A percentile compares a stretch with the other conserved stretches of the same genome.
phyloP scores from a whole-genome alignment of 2,329 filamentous ascomycete genomes.

The Cladosporium oxysporum region DNA sequence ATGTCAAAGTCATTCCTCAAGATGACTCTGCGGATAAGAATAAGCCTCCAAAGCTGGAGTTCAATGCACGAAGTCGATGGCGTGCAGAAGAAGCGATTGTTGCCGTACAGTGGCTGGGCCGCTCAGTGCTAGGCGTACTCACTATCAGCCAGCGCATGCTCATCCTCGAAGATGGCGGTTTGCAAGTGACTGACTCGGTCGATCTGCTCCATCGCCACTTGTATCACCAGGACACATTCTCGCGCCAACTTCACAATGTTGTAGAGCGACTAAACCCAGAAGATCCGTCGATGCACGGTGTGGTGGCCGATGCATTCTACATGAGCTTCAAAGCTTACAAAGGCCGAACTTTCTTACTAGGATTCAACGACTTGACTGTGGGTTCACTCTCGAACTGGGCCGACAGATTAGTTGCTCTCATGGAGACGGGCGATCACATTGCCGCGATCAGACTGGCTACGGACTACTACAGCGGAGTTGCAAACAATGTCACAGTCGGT shows the following conservation, averaged over 20 bases:
- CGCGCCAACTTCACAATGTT: slow-evolving; percentile 76
- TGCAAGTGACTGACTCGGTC: slow-evolving; percentile 92
- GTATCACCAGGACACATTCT: slow-evolving; percentile 88
- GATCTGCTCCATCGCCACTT: slow-evolving; percentile 91
- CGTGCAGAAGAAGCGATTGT: slow-evolving; percentile 94
- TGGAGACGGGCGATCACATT: slow-evolving; percentile 96
- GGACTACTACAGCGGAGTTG: slow-evolving; percentile 84
- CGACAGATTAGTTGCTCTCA: slow-evolving; percentile 85
- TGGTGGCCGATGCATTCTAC: slow-evolving; percentile 94
- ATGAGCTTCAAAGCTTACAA: slow-evolving; percentile 98
- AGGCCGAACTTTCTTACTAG: slow-evolving; percentile 84
- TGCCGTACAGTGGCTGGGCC: slow-evolving; percentile 93
- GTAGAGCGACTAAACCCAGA: slow-evolving; percentile 88
- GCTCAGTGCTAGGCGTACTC: slow-evolving; percentile 85
- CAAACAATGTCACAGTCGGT: slow-evolving; percentile 93
- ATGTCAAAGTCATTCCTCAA: slow-evolving; percentile 71
- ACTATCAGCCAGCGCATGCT: slow-evolving; percentile 93
- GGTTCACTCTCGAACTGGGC: slow-evolving; percentile 96
- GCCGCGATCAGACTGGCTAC: slow-evolving; percentile 87
- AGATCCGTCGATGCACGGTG: slow-evolving; percentile 87
- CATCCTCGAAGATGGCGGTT: slow-evolving; percentile 83
- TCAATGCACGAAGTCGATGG: slow-evolving; percentile 84
- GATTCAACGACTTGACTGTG: slow-evolving; percentile 90
- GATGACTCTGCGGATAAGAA: slow-evolving; percentile 65
- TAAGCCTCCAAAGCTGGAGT: slow-evolving; percentile 75